Evolutionary conservation across 176 grass and related monocot genomes (phyloP).

Genomic region (Otatea glauca): DNA sequence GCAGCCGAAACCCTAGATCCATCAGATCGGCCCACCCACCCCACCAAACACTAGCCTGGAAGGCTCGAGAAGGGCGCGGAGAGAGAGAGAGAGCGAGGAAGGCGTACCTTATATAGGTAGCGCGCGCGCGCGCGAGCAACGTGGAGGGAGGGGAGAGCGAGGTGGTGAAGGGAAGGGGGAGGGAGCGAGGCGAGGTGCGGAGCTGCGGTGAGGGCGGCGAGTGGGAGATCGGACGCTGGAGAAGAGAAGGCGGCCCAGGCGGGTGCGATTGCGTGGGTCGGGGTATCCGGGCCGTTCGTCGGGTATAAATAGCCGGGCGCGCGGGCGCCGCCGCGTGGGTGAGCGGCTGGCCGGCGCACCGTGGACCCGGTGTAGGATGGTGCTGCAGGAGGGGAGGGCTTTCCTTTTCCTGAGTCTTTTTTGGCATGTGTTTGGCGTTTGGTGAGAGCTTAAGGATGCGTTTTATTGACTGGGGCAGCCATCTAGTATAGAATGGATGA

Average conservation of each 20-base stretch:
- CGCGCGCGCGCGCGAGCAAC: conserved; percentile 40
- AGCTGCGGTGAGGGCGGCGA: conserved; percentile 49
- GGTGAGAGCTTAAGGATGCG: too few species aligned
- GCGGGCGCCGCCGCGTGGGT: conserved; percentile 34
- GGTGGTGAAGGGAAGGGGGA: conserved; percentile 20
- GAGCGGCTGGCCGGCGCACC: not conserved
- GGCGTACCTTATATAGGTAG: conserved; percentile 60
- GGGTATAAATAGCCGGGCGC: conserved; percentile 37
- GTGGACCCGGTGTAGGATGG: conserved; percentile 34
- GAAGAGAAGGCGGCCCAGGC: conserved; percentile 62
- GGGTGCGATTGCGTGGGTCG: conserved; percentile 53
- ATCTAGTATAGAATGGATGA: too few species aligned
- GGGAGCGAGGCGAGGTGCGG: conserved; percentile 25
- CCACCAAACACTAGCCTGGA: conserved; percentile 21
- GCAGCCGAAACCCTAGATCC: conserved; percentile 60
- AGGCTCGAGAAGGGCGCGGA: not conserved
- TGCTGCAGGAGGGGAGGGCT: not conserved
- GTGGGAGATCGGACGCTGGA: conserved; percentile 82
- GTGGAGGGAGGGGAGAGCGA: conserved; percentile 39
- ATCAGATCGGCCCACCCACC: conserved; percentile 3
- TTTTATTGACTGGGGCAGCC: too few species aligned
- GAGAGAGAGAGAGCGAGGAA: not conserved
- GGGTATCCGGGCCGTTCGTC: conserved; percentile 68
- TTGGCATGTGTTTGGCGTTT: not conserved
- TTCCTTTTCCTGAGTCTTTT: fast-evolving